Conservation (phyloP, 345 rosid genomes). For the Laguncularia racemosa region DNA sequence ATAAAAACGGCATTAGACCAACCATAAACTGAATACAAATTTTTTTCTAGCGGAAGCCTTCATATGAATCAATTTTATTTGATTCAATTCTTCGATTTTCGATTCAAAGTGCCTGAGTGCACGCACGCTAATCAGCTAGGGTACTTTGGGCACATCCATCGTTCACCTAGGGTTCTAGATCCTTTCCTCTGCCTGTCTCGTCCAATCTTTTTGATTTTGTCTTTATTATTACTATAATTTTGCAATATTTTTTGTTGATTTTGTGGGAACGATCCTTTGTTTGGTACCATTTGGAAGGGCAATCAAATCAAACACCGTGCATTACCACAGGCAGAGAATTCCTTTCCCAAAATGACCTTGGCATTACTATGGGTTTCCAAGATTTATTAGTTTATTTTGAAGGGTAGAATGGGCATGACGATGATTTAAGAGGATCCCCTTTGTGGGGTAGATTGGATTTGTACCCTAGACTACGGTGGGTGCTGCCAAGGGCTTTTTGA, state of each 20-base stretch:
- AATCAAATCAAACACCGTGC: constrained; percentile 5
- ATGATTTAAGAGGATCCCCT: no score
- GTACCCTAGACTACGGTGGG: no score
- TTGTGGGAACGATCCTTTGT: not conserved
- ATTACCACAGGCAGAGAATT: constrained; percentile 3
- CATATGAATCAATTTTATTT: no score
- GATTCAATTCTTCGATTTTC: no score
- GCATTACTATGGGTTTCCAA: not conserved
- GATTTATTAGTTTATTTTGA: not conserved
- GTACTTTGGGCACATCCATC: constrained; percentile 5
- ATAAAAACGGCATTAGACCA: no score
- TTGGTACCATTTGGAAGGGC: not conserved
- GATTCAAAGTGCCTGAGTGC: no score
- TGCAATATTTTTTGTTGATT: not conserved
- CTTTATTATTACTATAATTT: not conserved
- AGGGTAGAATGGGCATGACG: not conserved
- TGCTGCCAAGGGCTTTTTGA: no score
- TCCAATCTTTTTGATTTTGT: not conserved
- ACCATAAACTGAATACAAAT: no score
- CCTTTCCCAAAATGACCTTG: not conserved
- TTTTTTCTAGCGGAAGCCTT: no score
- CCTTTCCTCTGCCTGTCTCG: not conserved
- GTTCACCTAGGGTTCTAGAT: constrained; percentile 7
- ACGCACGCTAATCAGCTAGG: constrained; percentile 11
- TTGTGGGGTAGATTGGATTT: no score